These are phyloP conservation scores for Yueomyces sinensis DNA, from an alignment of 805 yeast genomes.

Conservation along the genomic window DNA sequence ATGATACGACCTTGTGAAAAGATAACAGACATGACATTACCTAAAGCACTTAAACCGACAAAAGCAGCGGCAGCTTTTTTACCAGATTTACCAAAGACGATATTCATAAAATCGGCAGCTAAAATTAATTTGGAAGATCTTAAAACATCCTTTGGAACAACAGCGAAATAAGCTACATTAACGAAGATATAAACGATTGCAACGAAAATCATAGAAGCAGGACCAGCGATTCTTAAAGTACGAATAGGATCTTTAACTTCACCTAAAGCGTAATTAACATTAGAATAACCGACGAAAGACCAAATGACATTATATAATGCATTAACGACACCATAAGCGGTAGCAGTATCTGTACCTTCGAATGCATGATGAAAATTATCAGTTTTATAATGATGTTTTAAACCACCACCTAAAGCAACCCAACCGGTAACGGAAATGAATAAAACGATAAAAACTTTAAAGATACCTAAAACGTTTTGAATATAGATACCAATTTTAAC, in stretches of 20 bases:
- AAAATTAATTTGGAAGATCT: constrained; percentile 51
- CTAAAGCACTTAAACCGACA: constrained; percentile 71
- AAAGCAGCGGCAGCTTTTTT: constrained; percentile 65
- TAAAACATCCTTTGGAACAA: constrained; percentile 55
- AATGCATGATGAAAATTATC: constrained; percentile 51
- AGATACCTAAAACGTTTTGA: constrained; percentile 53
- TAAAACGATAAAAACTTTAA: constrained; percentile 58
- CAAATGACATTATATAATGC: constrained; percentile 75
- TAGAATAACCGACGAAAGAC: constrained; percentile 76
- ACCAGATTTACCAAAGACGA: constrained; percentile 57
- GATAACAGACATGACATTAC: constrained; percentile 69
- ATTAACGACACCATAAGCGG: constrained; percentile 58
- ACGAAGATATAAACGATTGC: constrained; percentile 61
- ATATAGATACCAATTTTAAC: constrained; percentile 55
- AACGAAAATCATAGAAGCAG: constrained; percentile 48
- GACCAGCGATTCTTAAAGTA: constrained; percentile 62
- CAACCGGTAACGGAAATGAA: constrained; percentile 69
- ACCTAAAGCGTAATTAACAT: constrained; percentile 72
- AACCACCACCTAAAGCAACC: constrained; percentile 70
- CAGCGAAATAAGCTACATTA: constrained; percentile 71
- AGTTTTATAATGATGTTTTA: constrained; percentile 38
- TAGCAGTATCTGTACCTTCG: constrained; percentile 35
- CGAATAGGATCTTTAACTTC: constrained; percentile 64
- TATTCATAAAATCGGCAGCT: constrained; percentile 64
- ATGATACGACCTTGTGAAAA: constrained; percentile 73